Conservation (phyloP, 352 stramenopile genomes). For the Globisporangium cylindrosporum region DNA sequence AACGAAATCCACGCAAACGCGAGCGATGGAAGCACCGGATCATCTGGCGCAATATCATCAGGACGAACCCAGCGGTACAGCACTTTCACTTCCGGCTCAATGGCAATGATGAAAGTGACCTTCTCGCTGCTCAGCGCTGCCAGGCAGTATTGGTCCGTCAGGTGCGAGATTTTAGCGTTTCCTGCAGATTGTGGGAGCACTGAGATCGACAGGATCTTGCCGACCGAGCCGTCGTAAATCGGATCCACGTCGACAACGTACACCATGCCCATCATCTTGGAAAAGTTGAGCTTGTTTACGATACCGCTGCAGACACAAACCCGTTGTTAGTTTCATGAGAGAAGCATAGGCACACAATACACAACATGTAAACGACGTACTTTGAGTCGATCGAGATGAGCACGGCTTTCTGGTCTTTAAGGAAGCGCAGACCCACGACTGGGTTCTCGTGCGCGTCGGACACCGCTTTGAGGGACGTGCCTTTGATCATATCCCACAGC, state of each 20-base stretch:
- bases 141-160: constrained; percentile 84
- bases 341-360: not conserved
- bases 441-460: constrained; percentile 89
- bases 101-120: constrained; percentile 94
- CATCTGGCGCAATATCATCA: constrained; percentile 54
- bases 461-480: constrained; percentile 88
- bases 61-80: constrained; percentile 92
- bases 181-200: constrained; percentile 74
- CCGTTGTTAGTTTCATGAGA: constrained; percentile 8
- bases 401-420: constrained; percentile 86
- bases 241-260: constrained; percentile 94
- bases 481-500: constrained; percentile 96
- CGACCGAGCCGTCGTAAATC: constrained; percentile 93
- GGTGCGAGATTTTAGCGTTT: constrained; percentile 82
- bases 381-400: constrained; percentile 83
- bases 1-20: constrained; percentile 93
- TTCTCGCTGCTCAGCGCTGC: constrained; percentile 86
- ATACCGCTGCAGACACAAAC: constrained; percentile 70
- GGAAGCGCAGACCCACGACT: constrained; percentile 80
- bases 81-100: constrained; percentile 93
- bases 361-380: constrained; percentile 37
- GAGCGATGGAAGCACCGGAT: constrained; percentile 91
- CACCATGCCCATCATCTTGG: constrained; percentile 93
- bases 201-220: constrained; percentile 82
- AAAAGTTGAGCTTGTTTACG: constrained; percentile 94